phyloP scores from a whole-genome alignment of 352 stramenopile species.

The Globisporangium echinulatum region DNA sequence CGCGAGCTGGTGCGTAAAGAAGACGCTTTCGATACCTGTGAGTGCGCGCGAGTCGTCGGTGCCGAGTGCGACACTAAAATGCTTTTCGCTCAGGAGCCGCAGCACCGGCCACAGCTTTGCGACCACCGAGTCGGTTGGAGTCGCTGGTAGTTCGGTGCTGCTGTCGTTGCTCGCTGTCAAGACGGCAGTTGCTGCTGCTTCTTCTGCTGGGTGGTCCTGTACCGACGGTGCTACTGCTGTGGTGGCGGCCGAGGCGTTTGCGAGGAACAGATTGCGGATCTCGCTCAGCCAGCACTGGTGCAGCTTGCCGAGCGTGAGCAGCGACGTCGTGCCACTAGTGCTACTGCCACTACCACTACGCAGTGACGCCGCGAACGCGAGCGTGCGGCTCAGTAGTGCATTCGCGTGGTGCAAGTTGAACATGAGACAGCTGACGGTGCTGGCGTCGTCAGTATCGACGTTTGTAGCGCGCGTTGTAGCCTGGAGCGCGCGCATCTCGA shows the following conservation, averaged over 20 bases:
- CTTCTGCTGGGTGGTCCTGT: too few relatives aligned
- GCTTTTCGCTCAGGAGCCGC: constrained; percentile 46
- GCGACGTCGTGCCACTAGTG: constrained; percentile 10
- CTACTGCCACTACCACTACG: constrained; percentile 3
- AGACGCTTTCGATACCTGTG: constrained; percentile 27
- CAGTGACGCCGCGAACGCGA: constrained; percentile 20
- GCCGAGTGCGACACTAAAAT: constrained; percentile 52
- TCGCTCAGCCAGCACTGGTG: constrained; percentile 62
- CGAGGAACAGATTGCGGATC: constrained; percentile 36
- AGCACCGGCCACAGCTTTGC: constrained; percentile 27
- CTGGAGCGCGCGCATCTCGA: constrained; percentile 33
- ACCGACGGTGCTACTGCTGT: neutral
- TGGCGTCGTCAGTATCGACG: neutral
- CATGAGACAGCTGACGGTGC: constrained; percentile 11
- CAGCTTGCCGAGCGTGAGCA: constrained; percentile 46
- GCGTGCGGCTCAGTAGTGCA: constrained; percentile 25
- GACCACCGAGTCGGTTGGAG: constrained; percentile 6
- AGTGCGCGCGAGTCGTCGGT: constrained; percentile 15
- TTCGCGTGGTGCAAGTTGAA: constrained; percentile 58
- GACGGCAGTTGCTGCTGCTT: too few relatives aligned
- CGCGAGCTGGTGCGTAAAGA: constrained; percentile 33
- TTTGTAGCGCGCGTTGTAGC: constrained; percentile 11
- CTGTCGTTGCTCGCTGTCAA: neutral
- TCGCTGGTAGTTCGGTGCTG: neutral
- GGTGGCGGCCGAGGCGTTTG: constrained; percentile 10